Base-by-base conservation (phyloP, 805 yeast genomes). In the Saccharomycopsis selenospora region DNA sequence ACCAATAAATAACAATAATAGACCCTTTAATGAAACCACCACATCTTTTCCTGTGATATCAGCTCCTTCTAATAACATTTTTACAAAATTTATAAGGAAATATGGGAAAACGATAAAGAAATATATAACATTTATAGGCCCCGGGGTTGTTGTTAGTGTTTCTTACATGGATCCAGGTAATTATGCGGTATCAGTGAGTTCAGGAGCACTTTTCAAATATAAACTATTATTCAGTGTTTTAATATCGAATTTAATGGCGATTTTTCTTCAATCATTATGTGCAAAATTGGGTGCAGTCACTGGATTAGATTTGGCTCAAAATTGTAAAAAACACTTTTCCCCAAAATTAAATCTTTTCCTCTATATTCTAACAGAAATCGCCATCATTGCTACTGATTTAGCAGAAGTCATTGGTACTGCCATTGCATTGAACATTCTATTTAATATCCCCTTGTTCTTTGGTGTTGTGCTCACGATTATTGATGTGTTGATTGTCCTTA, bases 351-450 rank as follows among this genome's bases (percentile, higher is more conserved):
- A 84, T 59, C 57, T 82, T 36, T 30, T 30, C 55, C 65, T 28
- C 50, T 61, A 91, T 62, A 61, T 80, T 2, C 72, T 90, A 53
- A 95, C 97, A 0, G 98, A 91, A 60, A 67, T 83, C 17, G 95
- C 98, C 18, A 91, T 91, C 51, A 80, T 91, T 40, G 96, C 97
- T 2, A 91, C 98, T 0, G 99, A 91, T 66, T 75, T 93, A 55
- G 97, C 99, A 1, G 98, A 91, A 62, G 96, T 91, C 29, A 91
- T 93, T 23, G 99, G 99, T n/a, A 87, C 96, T 3, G 97, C 98
- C 3, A 88, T 91, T 49, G 83, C 98, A 0, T 72, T 91, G 49
- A 88, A 93, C 57, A 87, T 91, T 48, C 67, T 93, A 40, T 79
- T 90, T 61, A 74, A 77, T 2, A 69, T 93, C 5, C 98, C 98